Base-by-base conservation (phyloP, 2,329 filamentous ascomycete genomes). In the Colletotrichum costaricense region DNA sequence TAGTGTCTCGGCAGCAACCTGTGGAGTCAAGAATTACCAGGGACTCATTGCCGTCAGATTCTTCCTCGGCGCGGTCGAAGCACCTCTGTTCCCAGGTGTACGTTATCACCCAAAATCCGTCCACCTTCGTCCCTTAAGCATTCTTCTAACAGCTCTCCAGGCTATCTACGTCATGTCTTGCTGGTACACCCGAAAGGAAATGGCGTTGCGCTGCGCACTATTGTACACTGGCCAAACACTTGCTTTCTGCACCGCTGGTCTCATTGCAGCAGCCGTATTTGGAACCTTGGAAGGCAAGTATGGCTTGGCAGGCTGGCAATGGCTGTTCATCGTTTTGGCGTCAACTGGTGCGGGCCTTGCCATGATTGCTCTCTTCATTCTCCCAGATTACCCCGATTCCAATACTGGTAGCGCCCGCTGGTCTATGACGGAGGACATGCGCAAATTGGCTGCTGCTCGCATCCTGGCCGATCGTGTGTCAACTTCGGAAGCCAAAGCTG, bases 241-340 rank as follows among this genome's bases (percentile, higher is more conserved):
- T 0, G 78, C 78, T 5, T 76, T 75, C 1, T 77, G 75, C 12
- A 75, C 74, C 9, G 76, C 78, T 0, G 78, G 78, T 2, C 74
- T 79, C 1, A 77, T 79, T 35, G 78, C 78, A 0, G 78, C 78
- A 2, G 77, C 75, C 0, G 73, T 78, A 3, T 76, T 76, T 1
- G 72, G 77, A 0, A 75, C 72, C 0, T 76, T 78, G 2, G 76
- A 77, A 14, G 74, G 74, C 0, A 68, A 63, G 2, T 68, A 74
- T 22, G 82, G 82, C 1, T 73, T 85, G 14, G 76, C 77, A 14
- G 83, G 82, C 1, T 86, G 84, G 84, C 67, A 80, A 68, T 85
- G 83, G 83, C 76, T 85, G 0, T 85, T 84, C 66, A 81, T 85
- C 22, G 78, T 86, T 5, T 79, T 84, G 54, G 83, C 74, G 2